Conservation (phyloP, 2,329 filamentous ascomycete genomes). For the Helotiales sp. region DNA sequence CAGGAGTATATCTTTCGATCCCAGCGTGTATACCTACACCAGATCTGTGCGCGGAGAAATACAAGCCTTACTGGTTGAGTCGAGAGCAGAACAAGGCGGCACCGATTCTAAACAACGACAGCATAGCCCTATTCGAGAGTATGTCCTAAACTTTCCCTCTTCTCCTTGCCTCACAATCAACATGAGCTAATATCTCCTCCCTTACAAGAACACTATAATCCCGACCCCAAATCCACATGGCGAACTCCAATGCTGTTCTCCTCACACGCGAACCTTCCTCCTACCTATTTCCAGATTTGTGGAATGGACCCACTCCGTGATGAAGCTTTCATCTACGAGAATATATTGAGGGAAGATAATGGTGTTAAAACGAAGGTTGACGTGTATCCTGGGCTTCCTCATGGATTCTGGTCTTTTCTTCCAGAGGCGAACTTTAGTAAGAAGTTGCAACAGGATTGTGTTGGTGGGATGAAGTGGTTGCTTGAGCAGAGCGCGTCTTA, state of each 20-base stretch:
- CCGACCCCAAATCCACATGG: constrained; percentile 33
- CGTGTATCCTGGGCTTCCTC: constrained; percentile 36
- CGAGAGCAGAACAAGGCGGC: constrained; percentile 43
- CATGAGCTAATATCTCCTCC: not conserved
- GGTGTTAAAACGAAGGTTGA: constrained; percentile 33
- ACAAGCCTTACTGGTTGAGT: constrained; percentile 40
- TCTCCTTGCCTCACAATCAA: not conserved
- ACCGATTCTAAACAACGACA: constrained; percentile 34
- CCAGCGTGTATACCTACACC: constrained; percentile 34
- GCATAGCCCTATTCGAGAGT: constrained; percentile 32
- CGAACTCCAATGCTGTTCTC: constrained; percentile 37
- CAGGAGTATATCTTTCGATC: constrained; percentile 47
- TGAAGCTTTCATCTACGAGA: constrained; percentile 53
- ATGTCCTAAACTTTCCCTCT: constrained; percentile 1
- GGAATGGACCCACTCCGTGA: constrained; percentile 53
- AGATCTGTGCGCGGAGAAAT: constrained; percentile 35
- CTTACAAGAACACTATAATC: constrained; percentile 29
- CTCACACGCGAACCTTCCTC: constrained; percentile 40
- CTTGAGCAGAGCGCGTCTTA: constrained; percentile 17
- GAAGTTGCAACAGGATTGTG: constrained; percentile 28
- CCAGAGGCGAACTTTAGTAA: constrained; percentile 28
- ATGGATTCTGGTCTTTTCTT: constrained; percentile 34
- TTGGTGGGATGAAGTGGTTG: constrained; percentile 22
- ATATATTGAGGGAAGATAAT: constrained; percentile 43
- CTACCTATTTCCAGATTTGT: constrained; percentile 50